Conservation (phyloP, 257 asterid species). For the Solanum acaule region DNA sequence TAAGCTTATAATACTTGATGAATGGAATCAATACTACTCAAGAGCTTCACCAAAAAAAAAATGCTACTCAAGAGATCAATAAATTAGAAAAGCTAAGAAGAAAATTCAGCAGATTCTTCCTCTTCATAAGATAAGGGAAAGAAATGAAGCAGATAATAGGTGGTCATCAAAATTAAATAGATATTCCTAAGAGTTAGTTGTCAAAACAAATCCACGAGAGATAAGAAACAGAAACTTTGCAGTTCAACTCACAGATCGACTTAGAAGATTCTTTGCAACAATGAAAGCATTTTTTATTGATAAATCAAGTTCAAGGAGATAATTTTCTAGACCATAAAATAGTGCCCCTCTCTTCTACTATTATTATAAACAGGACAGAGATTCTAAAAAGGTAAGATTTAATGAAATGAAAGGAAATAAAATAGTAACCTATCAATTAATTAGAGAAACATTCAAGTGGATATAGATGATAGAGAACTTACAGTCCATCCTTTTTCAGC, state of each 20-base stretch:
- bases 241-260: neutral
- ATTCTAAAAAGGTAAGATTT: neutral
- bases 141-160: neutral
- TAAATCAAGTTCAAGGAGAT: neutral
- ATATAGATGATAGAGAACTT: conserved; percentile 11
- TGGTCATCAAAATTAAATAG: neutral
- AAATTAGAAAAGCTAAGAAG: neutral
- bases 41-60: too few relatives aligned
- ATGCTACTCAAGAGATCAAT: neutral
- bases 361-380: neutral
- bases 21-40: neutral
- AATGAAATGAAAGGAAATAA: neutral
- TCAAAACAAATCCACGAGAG: neutral
- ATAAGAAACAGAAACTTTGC: neutral
- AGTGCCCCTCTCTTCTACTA: neutral
- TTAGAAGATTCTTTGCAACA: neutral
- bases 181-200: neutral
- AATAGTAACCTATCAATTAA: neutral
- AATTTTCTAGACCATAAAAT: neutral
- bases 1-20: neutral
- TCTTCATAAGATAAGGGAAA: neutral
- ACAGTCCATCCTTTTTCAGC: conserved; percentile 47
- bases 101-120: neutral
- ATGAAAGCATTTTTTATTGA: neutral
- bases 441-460: neutral